Percentiles rank a stretch among this genome's conserved stretches.
These are phyloP conservation scores for Leccinum olivaceopallidum DNA, from an alignment of 768 basidiomycete genomes.

Conservation along the genomic window DNA sequence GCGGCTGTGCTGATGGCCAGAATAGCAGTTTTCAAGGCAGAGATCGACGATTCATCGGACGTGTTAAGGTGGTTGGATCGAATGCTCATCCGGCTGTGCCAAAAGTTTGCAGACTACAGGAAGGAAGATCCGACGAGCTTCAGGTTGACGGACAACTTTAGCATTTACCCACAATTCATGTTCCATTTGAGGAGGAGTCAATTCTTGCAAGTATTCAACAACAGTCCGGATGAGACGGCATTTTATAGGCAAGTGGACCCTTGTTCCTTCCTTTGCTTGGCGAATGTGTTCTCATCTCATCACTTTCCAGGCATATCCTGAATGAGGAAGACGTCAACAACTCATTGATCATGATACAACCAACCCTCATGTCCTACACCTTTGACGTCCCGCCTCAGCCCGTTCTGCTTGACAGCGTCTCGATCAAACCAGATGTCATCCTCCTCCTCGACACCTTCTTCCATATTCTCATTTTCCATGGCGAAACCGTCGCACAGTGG, in stretches of 20 bases:
- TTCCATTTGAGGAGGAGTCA: conserved; percentile 97
- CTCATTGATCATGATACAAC: conserved; percentile 99
- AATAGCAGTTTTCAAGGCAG: conserved; percentile 99
- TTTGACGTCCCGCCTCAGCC: conserved; percentile 92
- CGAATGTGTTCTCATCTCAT: conserved; percentile 5
- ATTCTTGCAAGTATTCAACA: conserved; percentile 99
- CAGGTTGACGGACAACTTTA: conserved; percentile 92
- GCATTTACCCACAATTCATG: conserved; percentile 99
- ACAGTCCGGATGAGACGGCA: conserved; percentile 98
- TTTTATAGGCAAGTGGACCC: conserved; percentile 76
- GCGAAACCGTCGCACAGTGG: conserved; percentile 96
- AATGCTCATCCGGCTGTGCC: conserved; percentile 97
- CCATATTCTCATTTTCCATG: conserved; percentile 99
- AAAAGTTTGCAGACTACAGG: conserved; percentile 98
- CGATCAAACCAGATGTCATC: conserved; percentile 96
- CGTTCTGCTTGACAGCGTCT: conserved; percentile 94
- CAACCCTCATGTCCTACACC: conserved; percentile 97
- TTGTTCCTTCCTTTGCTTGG: too few relatives aligned
- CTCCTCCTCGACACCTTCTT: conserved; percentile 98
- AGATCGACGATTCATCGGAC: conserved; percentile 97
- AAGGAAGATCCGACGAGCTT: conserved; percentile 97
- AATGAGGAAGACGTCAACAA: conserved; percentile 99
- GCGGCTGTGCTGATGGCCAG: conserved; percentile 98
- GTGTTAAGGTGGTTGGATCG: conserved; percentile 96
- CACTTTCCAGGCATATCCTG: conserved; percentile 70